These are phyloP conservation scores for Bimuria novae-zelandiae DNA, from an alignment of 2,329 filamentous ascomycete genomes.

Conservation along the genomic window DNA sequence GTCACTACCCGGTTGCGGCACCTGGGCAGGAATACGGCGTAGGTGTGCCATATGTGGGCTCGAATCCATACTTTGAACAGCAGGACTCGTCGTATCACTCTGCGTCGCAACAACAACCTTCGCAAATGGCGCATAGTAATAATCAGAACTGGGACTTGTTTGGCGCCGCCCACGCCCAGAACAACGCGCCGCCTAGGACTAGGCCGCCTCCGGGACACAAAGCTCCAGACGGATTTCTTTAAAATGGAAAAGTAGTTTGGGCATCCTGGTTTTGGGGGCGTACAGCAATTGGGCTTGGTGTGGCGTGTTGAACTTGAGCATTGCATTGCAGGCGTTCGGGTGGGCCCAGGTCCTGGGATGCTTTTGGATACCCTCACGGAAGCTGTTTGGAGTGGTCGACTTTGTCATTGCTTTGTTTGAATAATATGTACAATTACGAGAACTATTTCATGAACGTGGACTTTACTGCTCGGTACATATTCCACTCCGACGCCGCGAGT, in stretches of 20 bases:
- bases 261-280: background rate
- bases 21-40: conserved; percentile 34
- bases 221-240: background rate
- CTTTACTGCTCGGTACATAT: too few relatives aligned
- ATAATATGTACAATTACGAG: conserved; percentile 1
- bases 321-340: conserved; percentile 8
- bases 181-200: conserved; percentile 11
- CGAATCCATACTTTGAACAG: conserved; percentile 22
- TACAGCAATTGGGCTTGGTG: background rate
- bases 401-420: background rate
- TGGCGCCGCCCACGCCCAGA: conserved; percentile 20
- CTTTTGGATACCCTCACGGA: conserved; percentile 7
- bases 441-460: background rate
- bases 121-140: background rate
- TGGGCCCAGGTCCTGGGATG: background rate
- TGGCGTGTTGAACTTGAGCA: background rate
- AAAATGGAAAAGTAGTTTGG: background rate
- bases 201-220: conserved; percentile 3
- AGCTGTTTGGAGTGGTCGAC: background rate
- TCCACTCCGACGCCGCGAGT: too few relatives aligned
- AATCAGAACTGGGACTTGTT: conserved; percentile 32
- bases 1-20: conserved; percentile 26
- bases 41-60: conserved; percentile 10
- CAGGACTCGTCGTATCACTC: conserved; percentile 27
- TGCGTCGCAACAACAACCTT: background rate